Conservation (phyloP, 805 yeast species). For the Saturnispora zaruensis region DNA sequence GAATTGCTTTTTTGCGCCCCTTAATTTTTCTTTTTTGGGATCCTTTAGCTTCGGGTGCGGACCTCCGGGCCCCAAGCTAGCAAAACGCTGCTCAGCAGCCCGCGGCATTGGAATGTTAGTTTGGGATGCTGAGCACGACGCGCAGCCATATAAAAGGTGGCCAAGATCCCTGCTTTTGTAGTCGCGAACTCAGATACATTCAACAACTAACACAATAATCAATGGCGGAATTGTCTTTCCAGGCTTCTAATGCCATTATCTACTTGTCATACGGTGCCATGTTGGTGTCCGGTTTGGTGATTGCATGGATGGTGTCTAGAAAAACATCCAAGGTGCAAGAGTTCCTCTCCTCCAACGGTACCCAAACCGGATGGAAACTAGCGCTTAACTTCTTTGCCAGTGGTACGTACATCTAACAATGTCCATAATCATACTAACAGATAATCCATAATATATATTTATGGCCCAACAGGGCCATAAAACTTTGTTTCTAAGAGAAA, state of each 20-base stretch:
- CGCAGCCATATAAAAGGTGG: not conserved
- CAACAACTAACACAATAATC: not conserved
- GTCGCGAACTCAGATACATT: too few relatives aligned
- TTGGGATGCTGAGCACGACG: conserved; percentile 1
- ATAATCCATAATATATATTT: conserved; percentile 3
- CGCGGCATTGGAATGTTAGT: not conserved
- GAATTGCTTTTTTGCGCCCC: not conserved
- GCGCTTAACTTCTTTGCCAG: conserved; percentile 87
- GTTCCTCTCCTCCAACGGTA: conserved; percentile 70
- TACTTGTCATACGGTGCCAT: conserved; percentile 51
- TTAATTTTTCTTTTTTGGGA: not conserved
- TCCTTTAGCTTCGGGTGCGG: not conserved
- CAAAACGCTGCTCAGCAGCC: not conserved
- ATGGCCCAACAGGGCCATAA: too few relatives aligned
- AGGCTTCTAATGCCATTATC: conserved; percentile 52
- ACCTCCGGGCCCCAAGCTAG: not conserved
- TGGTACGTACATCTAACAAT: conserved; percentile 44
- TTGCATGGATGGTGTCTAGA: conserved; percentile 50
- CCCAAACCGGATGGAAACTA: conserved; percentile 71
- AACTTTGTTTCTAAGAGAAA: too few relatives aligned
- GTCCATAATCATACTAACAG: conserved; percentile 7
- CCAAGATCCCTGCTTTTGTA: not conserved
- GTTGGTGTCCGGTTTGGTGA: conserved; percentile 43
- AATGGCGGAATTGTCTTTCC: conserved; percentile 32
- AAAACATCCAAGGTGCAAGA: conserved; percentile 31